Evolutionary conservation across 179 eudicot genomes (phyloP).

Genomic region (Gypsophila paniculata): DNA sequence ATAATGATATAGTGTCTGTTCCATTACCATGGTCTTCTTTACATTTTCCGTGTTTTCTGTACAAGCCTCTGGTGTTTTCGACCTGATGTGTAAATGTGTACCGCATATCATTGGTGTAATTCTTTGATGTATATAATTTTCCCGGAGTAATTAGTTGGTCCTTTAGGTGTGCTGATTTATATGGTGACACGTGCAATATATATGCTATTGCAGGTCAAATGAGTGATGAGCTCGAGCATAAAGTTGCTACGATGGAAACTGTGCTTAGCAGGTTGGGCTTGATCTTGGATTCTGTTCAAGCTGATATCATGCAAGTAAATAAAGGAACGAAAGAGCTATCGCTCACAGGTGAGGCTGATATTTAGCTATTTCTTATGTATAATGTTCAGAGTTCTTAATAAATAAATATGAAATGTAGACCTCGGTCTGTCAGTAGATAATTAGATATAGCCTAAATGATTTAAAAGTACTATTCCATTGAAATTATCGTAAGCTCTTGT

Average conservation of each 20-base stretch:
- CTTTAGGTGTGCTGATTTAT: neutral
- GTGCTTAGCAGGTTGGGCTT: slow-evolving; percentile 72
- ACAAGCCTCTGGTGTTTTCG: neutral
- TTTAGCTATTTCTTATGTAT: neutral
- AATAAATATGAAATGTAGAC: neutral
- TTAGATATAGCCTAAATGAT: neutral
- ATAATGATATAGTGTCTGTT: no score
- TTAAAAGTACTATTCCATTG: neutral
- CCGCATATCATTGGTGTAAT: neutral
- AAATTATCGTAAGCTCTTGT: neutral
- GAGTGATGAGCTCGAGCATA: slow-evolving; percentile 74
- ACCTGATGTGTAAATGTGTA: slow-evolving; percentile 5
- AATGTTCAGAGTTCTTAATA: neutral
- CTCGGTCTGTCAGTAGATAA: neutral
- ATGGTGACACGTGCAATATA: slow-evolving; percentile 5
- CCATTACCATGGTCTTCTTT: no score
- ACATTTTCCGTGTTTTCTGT: neutral
- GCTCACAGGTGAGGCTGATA: slow-evolving; percentile 54
- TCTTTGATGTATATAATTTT: no score
- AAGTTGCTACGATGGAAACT: slow-evolving; percentile 60
- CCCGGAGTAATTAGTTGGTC: no score
- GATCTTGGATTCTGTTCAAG: slow-evolving; percentile 82
- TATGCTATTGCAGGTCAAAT: slow-evolving; percentile 55
- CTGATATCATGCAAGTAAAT: slow-evolving; percentile 81
- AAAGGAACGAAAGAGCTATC: slow-evolving; percentile 80